phyloP scores from a whole-genome alignment of 2,329 filamentous ascomycete genomes.

The Xylariaceae sp. region DNA sequence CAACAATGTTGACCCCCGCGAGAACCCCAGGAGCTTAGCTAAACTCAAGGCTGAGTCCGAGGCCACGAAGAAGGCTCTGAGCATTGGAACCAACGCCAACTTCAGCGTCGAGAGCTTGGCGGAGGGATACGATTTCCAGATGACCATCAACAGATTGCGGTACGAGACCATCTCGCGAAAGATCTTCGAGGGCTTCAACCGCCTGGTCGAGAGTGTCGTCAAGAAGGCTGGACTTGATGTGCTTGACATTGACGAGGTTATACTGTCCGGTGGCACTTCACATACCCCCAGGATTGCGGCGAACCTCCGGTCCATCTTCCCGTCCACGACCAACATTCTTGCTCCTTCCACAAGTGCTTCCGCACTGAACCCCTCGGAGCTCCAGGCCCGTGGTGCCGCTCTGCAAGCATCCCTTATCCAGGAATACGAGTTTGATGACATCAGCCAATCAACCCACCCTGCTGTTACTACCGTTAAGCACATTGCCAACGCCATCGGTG shows the following conservation, averaged over 20 bases:
- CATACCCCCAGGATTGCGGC: slow-evolving; percentile 90
- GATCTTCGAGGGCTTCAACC: slow-evolving; percentile 82
- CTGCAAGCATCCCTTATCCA: slow-evolving; percentile 92
- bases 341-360: slow-evolving; percentile 72
- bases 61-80: slow-evolving; percentile 85
- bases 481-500: slow-evolving; percentile 80
- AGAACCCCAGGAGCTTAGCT: slow-evolving; percentile 73
- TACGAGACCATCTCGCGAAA: slow-evolving; percentile 87
- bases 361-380: slow-evolving; percentile 90
- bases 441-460: slow-evolving; percentile 92
- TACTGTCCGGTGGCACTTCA: slow-evolving; percentile 84
- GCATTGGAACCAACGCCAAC: slow-evolving; percentile 78
- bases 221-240: slow-evolving; percentile 91
- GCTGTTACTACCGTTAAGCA: slow-evolving; percentile 93
- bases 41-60: slow-evolving; percentile 93
- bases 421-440: slow-evolving; percentile 89
- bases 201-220: slow-evolving; percentile 75
- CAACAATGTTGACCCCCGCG: slow-evolving; percentile 73
- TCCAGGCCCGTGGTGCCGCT: slow-evolving; percentile 82
- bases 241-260: slow-evolving; percentile 89
- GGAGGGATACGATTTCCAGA: slow-evolving; percentile 84
- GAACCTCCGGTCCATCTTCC: slow-evolving; percentile 75
- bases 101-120: slow-evolving; percentile 90
- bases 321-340: slow-evolving; percentile 68
- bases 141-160: slow-evolving; percentile 86